Evolutionary conservation across 1,284 basidiomycete species (phyloP).

Genomic region (Heimioporus retisporus): DNA sequence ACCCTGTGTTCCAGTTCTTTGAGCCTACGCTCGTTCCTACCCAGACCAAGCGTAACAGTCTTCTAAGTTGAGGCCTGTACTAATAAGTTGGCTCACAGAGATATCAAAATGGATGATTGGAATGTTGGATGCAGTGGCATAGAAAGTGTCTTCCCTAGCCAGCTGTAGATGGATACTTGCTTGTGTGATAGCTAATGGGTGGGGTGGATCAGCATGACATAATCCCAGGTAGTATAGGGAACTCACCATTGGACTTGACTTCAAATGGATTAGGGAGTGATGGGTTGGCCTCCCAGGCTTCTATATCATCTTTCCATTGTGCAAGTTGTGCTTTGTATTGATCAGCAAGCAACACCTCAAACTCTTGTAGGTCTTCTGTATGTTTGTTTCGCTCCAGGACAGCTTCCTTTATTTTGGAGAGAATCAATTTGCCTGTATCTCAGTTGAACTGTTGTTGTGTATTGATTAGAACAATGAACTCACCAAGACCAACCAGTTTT

Average conservation of each 20-base stretch:
- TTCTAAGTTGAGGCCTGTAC: not conserved
- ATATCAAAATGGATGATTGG: not conserved
- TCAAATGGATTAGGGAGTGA: conserved; percentile 2
- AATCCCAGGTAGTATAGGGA: not conserved
- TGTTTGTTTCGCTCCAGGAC: no score
- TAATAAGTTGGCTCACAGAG: conserved; percentile 6
- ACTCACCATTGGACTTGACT: not conserved
- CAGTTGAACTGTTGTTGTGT: no score
- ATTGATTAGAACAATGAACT: no score
- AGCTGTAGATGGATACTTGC: not conserved
- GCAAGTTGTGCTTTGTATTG: not conserved
- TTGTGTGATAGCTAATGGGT: conserved; percentile 9
- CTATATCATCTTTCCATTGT: not conserved
- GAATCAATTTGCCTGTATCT: no score
- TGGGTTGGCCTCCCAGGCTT: conserved; percentile 8
- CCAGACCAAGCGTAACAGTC: no score
- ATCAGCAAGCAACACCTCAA: not conserved
- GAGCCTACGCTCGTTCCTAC: no score
- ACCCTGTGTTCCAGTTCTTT: no score
- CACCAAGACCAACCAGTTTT: conserved; percentile 5
- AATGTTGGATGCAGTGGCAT: not conserved
- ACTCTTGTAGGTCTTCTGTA: not conserved
- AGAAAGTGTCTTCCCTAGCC: not conserved
- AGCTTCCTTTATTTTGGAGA: conserved; percentile 14
- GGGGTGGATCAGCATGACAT: no score